Percentiles rank a stretch among this genome's conserved stretches.
Conservation (phyloP, 129 eudicot species). For the Daucus carota region DNA sequence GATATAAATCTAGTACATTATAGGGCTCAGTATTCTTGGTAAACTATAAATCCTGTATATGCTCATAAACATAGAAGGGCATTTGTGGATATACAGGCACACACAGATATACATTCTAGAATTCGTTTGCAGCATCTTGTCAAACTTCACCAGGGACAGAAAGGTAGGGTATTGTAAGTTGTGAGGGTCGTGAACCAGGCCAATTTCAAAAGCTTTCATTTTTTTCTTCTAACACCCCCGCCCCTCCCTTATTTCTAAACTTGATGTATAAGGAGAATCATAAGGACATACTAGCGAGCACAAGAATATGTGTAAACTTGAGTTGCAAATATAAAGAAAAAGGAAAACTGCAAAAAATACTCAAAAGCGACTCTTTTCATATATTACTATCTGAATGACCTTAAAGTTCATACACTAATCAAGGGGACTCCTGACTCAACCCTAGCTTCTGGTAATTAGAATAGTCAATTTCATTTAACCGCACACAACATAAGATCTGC, state of each 20-base stretch:
- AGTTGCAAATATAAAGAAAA: not conserved
- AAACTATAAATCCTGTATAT: not conserved
- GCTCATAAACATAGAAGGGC: not conserved
- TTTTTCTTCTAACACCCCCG: not conserved
- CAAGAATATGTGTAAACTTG: not conserved
- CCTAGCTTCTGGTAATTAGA: slow-evolving; percentile 66
- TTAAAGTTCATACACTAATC: slow-evolving; percentile 25
- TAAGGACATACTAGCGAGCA: not conserved
- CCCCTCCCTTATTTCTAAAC: not conserved
- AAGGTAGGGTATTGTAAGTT: not conserved
- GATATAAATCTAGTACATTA: not conserved
- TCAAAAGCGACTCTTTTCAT: slow-evolving; percentile 5
- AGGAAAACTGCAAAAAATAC: not conserved
- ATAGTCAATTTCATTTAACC: slow-evolving; percentile 77
- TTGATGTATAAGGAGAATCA: not conserved
- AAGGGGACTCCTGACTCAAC: slow-evolving; percentile 34
- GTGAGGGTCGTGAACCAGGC: not conserved
- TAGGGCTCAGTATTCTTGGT: not conserved
- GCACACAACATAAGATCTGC: slow-evolving; percentile 83
- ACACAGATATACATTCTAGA: not conserved
- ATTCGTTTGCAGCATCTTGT: not conserved
- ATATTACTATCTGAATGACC: slow-evolving; percentile 12
- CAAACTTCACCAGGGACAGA: not conserved
- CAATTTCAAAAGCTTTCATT: not conserved
- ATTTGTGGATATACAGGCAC: not conserved